Percentiles rank a stretch among this genome's conserved stretches.
Conservation (phyloP, 1,139 yeast genomes). For the Diutina scorzettiae region DNA sequence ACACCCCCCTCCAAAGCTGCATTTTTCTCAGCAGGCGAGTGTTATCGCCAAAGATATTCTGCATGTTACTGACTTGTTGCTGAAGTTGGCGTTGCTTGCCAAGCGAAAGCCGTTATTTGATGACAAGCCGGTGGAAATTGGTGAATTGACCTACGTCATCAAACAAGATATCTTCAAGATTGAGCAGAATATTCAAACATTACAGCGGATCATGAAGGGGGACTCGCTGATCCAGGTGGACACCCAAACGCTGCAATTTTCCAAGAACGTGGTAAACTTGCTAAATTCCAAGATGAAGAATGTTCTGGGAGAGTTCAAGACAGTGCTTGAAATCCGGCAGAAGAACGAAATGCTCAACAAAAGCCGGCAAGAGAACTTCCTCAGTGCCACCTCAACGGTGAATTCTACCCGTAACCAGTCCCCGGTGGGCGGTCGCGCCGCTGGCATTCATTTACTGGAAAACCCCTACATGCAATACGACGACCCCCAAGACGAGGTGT, state of each 20-base stretch:
- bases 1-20: slow-evolving; percentile 32
- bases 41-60: slow-evolving; percentile 81
- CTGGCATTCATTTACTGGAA: slow-evolving; percentile 18
- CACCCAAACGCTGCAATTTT: slow-evolving; percentile 55
- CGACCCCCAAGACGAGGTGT: slow-evolving; percentile 28
- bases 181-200: slow-evolving; percentile 60
- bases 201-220: slow-evolving; percentile 45
- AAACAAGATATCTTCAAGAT: slow-evolving; percentile 86
- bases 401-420: slow-evolving; percentile 20
- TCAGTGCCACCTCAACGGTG: slow-evolving; percentile 36
- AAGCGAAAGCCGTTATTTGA: slow-evolving; percentile 88
- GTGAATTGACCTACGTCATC: slow-evolving; percentile 83
- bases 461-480: slow-evolving; percentile 28
- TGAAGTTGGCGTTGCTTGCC: slow-evolving; percentile 73
- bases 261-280: slow-evolving; percentile 76
- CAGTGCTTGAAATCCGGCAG: slow-evolving; percentile 79
- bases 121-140: slow-evolving; percentile 88
- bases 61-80: slow-evolving; percentile 73
- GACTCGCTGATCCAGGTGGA: slow-evolving; percentile 36
- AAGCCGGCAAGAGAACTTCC: slow-evolving; percentile 74
- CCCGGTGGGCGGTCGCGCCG: slow-evolving; percentile 8
- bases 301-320: slow-evolving; percentile 84
- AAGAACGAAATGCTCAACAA: slow-evolving; percentile 72
- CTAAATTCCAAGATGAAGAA: slow-evolving; percentile 84
- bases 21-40: slow-evolving; percentile 74